Base-by-base conservation (phyloP, 345 rosid species). In the Rhodamnia rubescens region DNA sequence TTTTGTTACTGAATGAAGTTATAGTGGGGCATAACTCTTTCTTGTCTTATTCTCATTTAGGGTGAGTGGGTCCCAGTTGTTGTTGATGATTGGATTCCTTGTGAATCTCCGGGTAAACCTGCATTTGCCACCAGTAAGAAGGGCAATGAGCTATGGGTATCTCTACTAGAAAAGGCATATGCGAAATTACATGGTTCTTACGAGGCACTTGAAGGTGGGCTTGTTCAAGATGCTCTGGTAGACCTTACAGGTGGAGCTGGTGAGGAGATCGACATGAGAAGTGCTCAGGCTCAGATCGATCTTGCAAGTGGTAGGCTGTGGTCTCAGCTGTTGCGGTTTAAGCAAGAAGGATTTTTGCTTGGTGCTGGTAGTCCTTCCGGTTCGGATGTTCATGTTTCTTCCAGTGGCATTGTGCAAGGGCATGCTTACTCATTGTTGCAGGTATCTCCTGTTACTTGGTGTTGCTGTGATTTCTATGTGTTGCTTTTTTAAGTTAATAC, bases 351-450 rank as follows among this genome's bases (percentile, higher is more conserved):
- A 26, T 98, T 98, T 90, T 93, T 98, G 85, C 99, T 98, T 87
- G 99, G 99, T 85, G 99, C 99, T 69, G 99, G 99, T 87, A 98
- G 99, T 92, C 99, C 99, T 82, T 98, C 99, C 6, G 99, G 99
- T 85, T 98, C 99, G 74, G 99, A 98, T 92, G 99, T 95, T 54
- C 99, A 96, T 86, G 89, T 98, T 85, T 98, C 99, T 87, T 98
- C 99, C 47, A 95, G 99, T 88, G 99, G 99, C 89, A 98, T 98
- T 74, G 99, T 98, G 83, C 99, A 98, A 88, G 99, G 99, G 87
- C 99, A 98, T 88, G 99, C 99, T 40, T 98, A 98, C 91, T 98
- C 99, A 15, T 90, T 98, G 83, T 91, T 96, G 85, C 99, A 98
- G 98, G 99, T 97, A 86, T 53, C 74, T 80, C 26, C 52, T 54